These are phyloP conservation scores for Candida succiphila DNA, from an alignment of 805 yeast species.

Conservation along the genomic window DNA sequence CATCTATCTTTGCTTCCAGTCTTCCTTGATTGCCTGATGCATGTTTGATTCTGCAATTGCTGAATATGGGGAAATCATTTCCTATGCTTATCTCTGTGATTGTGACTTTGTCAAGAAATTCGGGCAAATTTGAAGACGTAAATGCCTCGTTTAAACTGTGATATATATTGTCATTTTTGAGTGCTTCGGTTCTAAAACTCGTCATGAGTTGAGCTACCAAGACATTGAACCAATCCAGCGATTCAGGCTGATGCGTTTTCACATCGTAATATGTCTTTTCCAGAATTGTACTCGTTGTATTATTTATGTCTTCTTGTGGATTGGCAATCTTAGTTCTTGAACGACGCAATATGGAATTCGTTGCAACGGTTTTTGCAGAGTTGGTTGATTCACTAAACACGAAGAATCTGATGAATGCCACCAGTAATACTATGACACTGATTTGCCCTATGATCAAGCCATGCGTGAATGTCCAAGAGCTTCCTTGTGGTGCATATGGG, in stretches of 20 bases:
- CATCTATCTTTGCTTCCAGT: slow-evolving; percentile 82
- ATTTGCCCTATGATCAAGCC: slow-evolving; percentile 68
- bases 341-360: slow-evolving; percentile 6
- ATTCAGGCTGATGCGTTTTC: slow-evolving; percentile 76
- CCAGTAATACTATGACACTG: slow-evolving; percentile 54
- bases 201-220: slow-evolving; percentile 83
- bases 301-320: slow-evolving; percentile 8
- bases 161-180: slow-evolving; percentile 74
- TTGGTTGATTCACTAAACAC: slow-evolving; percentile 60
- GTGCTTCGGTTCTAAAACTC: slow-evolving; percentile 84
- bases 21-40: slow-evolving; percentile 30
- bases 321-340: slow-evolving; percentile 13
- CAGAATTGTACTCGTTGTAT: slow-evolving; percentile 35
- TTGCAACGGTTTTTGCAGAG: slow-evolving; percentile 16
- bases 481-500: neutral
- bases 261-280: slow-evolving; percentile 93
- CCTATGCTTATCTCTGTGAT: slow-evolving; percentile 89
- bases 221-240: slow-evolving; percentile 95
- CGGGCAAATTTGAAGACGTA: slow-evolving; percentile 57
- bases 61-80: slow-evolving; percentile 88
- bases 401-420: slow-evolving; percentile 63
- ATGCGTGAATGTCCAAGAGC: slow-evolving; percentile 61
- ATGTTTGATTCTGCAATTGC: slow-evolving; percentile 67
- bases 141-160: slow-evolving; percentile 66
- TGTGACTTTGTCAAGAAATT: slow-evolving; percentile 65